These are phyloP conservation scores for Fusarium gaditjirri DNA, from an alignment of 2,329 filamentous ascomycete genomes.

Conservation along the genomic window DNA sequence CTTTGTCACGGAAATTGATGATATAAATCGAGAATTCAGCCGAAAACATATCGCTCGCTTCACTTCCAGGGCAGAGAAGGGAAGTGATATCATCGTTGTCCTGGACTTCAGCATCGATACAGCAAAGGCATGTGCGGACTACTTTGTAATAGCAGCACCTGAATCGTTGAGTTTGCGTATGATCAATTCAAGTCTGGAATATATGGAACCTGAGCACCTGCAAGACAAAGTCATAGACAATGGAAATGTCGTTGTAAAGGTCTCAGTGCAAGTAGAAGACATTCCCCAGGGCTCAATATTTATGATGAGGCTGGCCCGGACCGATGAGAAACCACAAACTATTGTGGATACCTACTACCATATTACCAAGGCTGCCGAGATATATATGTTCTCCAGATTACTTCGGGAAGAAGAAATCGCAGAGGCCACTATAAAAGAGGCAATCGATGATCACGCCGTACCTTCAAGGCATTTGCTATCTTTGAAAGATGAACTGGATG, in stretches of 20 bases:
- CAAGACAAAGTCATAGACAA: rapidly evolving
- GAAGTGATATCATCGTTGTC: background rate
- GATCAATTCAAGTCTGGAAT: background rate
- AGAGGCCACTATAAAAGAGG: no score
- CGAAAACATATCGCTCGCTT: background rate
- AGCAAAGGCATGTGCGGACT: background rate
- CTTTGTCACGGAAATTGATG: background rate
- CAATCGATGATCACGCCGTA: background rate
- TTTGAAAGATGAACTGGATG: rapidly evolving
- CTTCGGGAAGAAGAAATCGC: background rate
- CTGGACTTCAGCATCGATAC: background rate
- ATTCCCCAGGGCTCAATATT: background rate
- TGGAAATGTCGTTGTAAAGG: background rate
- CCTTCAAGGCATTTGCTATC: background rate
- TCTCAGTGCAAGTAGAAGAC: background rate
- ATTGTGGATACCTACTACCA: rapidly evolving
- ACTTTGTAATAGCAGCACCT: background rate
- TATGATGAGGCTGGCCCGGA: background rate
- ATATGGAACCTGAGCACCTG: rapidly evolving
- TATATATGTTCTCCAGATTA: rapidly evolving
- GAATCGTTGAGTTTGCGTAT: rapidly evolving
- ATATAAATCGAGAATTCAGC: rapidly evolving
- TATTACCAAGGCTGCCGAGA: background rate
- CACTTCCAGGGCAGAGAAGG: background rate
- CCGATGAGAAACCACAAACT: rapidly evolving